Conservation (phyloP, 768 basidiomycete genomes). For the Leccinum aurantiacum region DNA sequence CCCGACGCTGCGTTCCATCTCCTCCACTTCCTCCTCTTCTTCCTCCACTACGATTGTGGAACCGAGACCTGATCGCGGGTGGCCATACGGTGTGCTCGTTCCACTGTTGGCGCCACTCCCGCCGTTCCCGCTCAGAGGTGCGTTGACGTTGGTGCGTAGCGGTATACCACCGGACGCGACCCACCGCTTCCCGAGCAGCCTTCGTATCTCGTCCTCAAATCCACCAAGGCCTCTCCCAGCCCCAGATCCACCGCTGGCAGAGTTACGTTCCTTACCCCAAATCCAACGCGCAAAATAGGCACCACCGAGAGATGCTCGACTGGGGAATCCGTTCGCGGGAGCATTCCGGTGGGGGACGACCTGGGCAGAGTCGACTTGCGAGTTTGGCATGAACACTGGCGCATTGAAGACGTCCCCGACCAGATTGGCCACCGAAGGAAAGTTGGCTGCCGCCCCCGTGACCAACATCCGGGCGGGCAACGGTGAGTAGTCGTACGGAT, state of each 20-base stretch:
- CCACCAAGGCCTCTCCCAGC: slow-evolving; percentile 45
- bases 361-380: slow-evolving; percentile 78
- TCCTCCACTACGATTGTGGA: slow-evolving; percentile 63
- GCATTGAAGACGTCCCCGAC: slow-evolving; percentile 84
- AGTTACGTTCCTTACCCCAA: slow-evolving; percentile 65
- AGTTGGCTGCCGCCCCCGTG: slow-evolving; percentile 81
- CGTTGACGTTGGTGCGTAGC: slow-evolving; percentile 60
- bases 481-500: slow-evolving; percentile 70
- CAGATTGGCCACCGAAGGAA: slow-evolving; percentile 77
- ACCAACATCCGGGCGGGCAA: slow-evolving; percentile 68
- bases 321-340: slow-evolving; percentile 66
- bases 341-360: slow-evolving; percentile 68
- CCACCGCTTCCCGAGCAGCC: slow-evolving; percentile 75
- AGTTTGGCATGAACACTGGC: slow-evolving; percentile 69
- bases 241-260: slow-evolving; percentile 31
- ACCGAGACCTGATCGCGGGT: slow-evolving; percentile 51
- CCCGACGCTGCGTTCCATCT: slow-evolving; percentile 44
- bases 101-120: slow-evolving; percentile 62
- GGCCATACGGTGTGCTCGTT: slow-evolving; percentile 65
- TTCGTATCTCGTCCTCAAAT: slow-evolving; percentile 78
- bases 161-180: slow-evolving; percentile 58
- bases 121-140: slow-evolving; percentile 31
- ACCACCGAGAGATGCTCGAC: slow-evolving; percentile 67
- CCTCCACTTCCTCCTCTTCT: slow-evolving; percentile 72
- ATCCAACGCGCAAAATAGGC: slow-evolving; percentile 86